Evolutionary conservation across 202 grass and related monocot species (phyloP).

Genomic region (Saccharum hybrid): DNA sequence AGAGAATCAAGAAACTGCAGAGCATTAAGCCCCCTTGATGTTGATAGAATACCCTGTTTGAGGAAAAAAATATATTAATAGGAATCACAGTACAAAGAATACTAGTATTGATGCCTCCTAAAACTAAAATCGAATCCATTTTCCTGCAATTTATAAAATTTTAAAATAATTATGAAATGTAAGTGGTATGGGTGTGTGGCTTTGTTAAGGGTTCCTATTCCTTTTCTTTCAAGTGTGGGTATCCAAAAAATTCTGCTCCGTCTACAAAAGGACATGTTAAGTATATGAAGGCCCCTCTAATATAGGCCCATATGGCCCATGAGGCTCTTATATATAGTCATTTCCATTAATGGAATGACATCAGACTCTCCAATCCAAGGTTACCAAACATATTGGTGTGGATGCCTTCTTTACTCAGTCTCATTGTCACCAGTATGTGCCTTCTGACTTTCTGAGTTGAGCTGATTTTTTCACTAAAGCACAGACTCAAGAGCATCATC

Average conservation of each 20-base stretch:
- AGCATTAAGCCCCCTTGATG: slow-evolving; percentile 69
- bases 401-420: no score
- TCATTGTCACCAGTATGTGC: no score
- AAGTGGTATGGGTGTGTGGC: not conserved
- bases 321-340: not conserved
- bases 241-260: not conserved
- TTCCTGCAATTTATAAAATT: slow-evolving; percentile 18
- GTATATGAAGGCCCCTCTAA: not conserved
- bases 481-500: no score
- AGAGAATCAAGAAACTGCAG: slow-evolving; percentile 69
- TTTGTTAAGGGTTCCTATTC: not conserved
- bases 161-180: slow-evolving; percentile 11
- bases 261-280: not conserved
- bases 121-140: slow-evolving; percentile 7
- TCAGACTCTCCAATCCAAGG: no score
- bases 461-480: no score
- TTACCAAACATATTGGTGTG: no score
- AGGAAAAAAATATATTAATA: slow-evolving; percentile 31
- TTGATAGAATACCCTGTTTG: slow-evolving; percentile 89
- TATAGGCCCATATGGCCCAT: not conserved
- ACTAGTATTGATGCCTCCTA: slow-evolving; percentile 29
- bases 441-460: no score
- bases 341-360: not conserved
- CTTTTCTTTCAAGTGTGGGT: slow-evolving; percentile 17
- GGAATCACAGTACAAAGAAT: not conserved